Conservation (phyloP, 441 rosid genomes). For the Hypseocharis bilobata region DNA sequence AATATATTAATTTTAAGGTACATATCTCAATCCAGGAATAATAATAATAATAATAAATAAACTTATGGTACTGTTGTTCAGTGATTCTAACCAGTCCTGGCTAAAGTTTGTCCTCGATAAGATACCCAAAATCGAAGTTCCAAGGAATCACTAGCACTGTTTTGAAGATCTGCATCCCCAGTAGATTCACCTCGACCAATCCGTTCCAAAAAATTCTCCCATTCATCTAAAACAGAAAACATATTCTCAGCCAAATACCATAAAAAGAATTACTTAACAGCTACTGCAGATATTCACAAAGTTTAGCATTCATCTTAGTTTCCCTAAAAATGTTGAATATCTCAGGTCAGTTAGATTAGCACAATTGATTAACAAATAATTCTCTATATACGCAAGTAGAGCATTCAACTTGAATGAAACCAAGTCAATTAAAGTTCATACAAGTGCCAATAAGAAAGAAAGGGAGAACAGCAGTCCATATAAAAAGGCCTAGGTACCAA, state of each 20-base stretch:
- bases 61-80: conserved; percentile 4
- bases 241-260: not conserved
- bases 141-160: conserved; percentile 60
- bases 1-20: not conserved
- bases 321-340: not conserved
- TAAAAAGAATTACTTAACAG: not conserved
- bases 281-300: not conserved
- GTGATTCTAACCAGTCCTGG: conserved; percentile 62
- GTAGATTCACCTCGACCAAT: conserved; percentile 89
- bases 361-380: not conserved
- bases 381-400: not conserved
- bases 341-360: not conserved
- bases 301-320: not conserved
- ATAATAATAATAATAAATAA: not conserved
- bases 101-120: conserved; percentile 94
- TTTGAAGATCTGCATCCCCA: conserved; percentile 56
- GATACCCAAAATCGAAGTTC: conserved; percentile 99
- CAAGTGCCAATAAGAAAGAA: no score
- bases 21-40: not conserved
- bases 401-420: not conserved
- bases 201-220: conserved; percentile 93
- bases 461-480: not conserved
- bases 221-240: conserved; percentile 51
- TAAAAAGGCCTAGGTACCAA: no score
- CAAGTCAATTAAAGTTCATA: no score